These are phyloP conservation scores for Filobasidium floriforme DNA, from an alignment of 768 basidiomycete species.

Conservation along the genomic window DNA sequence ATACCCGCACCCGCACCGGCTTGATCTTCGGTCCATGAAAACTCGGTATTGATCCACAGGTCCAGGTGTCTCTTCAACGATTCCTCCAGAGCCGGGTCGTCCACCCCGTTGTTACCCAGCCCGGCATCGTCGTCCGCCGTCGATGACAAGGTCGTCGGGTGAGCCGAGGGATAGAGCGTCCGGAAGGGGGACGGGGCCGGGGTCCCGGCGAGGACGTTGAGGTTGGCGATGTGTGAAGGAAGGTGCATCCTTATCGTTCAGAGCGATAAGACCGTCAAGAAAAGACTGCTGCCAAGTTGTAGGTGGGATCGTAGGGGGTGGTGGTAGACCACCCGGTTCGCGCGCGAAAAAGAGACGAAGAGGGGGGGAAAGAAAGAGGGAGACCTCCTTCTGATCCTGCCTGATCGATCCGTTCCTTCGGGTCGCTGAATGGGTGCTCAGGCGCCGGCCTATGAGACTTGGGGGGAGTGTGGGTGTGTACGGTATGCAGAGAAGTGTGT, in stretches of 20 bases:
- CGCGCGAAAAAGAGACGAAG: too few species aligned
- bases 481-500: not conserved
- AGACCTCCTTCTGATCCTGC: not conserved
- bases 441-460: not conserved
- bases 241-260: conserved; percentile 13
- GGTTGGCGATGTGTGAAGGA: conserved; percentile 23
- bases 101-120: conserved; percentile 3
- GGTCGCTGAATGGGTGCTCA: conserved; percentile 4
- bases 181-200: conserved; percentile 1
- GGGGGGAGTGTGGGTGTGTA: not conserved
- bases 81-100: conserved; percentile 13
- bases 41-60: conserved; percentile 24
- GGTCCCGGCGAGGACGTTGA: conserved; percentile 13
- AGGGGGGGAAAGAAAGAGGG: not conserved
- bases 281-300: not conserved
- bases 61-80: conserved; percentile 16
- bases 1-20: conserved; percentile 10
- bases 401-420: too few species aligned
- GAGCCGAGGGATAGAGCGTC: conserved; percentile 1
- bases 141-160: conserved; percentile 6
- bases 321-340: too few species aligned
- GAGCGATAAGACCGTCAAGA: not conserved
- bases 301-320: not conserved
- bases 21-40: conserved; percentile 10
- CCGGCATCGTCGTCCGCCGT: not conserved